Conservation (phyloP, 2,329 filamentous ascomycete species). For the Harringtonia aguacate region DNA sequence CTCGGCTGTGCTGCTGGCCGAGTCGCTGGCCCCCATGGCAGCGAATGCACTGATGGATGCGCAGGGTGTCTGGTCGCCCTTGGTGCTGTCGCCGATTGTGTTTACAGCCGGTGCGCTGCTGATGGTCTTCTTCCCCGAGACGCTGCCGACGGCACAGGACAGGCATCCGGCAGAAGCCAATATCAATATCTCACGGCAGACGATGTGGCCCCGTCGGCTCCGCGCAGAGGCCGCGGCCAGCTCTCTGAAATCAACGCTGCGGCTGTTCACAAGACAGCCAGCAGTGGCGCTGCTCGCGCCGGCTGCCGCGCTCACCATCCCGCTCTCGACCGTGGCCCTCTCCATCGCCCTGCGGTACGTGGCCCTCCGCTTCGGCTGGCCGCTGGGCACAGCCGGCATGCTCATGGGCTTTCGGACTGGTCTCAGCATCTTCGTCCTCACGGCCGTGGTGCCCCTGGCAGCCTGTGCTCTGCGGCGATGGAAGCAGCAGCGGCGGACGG, state of each 20-base stretch:
- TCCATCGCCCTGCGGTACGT: neutral
- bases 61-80: conserved; percentile 4
- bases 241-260: neutral
- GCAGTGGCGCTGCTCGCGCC: neutral
- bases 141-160: neutral
- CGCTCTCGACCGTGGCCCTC: neutral
- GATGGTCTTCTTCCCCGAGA: conserved; percentile 5
- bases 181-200: no score
- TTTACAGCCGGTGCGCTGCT: conserved; percentile 1
- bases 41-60: conserved; percentile 6
- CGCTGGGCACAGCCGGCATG: neutral
- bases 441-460: neutral
- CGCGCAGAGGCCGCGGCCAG: neutral
- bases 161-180: no score
- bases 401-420: neutral
- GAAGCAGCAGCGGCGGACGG: neutral
- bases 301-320: neutral
- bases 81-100: conserved; percentile 6
- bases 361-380: neutral
- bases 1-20: neutral
- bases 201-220: no score
- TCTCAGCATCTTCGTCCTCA: neutral
- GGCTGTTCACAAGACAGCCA: neutral
- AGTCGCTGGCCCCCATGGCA: conserved; percentile 4
- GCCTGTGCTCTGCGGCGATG: neutral